These are phyloP conservation scores for Kurtzmaniella quercitrusa DNA, from an alignment of 1,139 yeast species.

Conservation along the genomic window DNA sequence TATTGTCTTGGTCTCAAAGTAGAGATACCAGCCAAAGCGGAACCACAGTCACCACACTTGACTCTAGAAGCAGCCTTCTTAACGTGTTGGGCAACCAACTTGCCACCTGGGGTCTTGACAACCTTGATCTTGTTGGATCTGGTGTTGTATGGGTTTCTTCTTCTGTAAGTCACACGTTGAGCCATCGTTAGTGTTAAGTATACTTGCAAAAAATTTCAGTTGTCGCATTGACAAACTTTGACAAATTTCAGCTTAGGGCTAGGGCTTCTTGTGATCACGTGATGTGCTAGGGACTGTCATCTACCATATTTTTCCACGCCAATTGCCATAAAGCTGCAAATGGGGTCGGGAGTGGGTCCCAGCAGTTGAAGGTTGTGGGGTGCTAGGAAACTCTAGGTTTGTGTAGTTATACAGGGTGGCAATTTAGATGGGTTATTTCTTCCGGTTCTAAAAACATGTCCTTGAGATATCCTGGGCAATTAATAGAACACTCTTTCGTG, in stretches of 20 bases:
- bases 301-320: neutral
- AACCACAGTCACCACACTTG: conserved; percentile 99
- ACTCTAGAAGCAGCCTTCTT: conserved; percentile 94
- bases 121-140: conserved; percentile 8
- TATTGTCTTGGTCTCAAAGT: conserved; percentile 97
- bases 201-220: conserved; percentile 2
- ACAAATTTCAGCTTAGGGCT: conserved; percentile 10
- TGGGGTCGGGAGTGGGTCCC: no score
- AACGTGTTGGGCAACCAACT: conserved; percentile 94
- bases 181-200: conserved; percentile 28
- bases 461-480: no score
- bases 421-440: no score
- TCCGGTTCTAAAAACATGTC: no score
- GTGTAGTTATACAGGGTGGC: no score
- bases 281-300: conserved; percentile 5
- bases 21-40: conserved; percentile 85
- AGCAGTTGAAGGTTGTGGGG: no score
- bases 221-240: conserved; percentile 1
- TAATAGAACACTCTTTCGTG: no score
- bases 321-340: neutral
- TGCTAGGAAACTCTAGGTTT: no score
- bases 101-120: conserved; percentile 99
- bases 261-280: conserved; percentile 13
- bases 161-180: conserved; percentile 52
- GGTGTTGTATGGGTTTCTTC: conserved; percentile 31